Evolutionary conservation across 2,329 filamentous ascomycete species (phyloP), one percentile per base, ranked within the genome.

Genomic region (Aspergillus pseudoglaucus): DNA sequence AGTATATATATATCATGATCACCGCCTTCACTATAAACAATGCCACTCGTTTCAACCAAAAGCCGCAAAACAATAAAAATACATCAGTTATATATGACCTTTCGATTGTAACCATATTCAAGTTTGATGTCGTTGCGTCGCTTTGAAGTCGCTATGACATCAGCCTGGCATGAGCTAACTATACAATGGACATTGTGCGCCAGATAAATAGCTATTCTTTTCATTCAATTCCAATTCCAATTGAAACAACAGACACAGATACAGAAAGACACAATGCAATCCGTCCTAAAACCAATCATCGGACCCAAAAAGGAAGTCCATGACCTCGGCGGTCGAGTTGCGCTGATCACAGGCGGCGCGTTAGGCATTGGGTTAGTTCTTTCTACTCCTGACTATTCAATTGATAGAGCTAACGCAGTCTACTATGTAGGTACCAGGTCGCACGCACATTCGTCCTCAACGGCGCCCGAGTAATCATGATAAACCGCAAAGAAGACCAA

Each of bases 281-380:
- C 69, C 2, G 50, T 64, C 20, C 61, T 72, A 12, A 61, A 68
- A 27, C 65, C 62, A 5, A 53, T 67, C 25, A 53, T 70, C 35
- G 69, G 71, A 2, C 69, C 69, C 0, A 64, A 62, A 15, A 59
- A 63, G 30, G 53, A 69, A 8, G 63, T 69, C 0, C 58, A 66
- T 6, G 55, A 68, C 42, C 61, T 72, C 20, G 15, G 57, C 18
- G 69, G 67, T 10, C 60, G 66, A 14, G 62, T 69, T 8, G 70
- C 68, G 15, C 45, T 72, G 3, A 63, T 72, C 2, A 68, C 65
- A 0, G 70, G 70, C 5, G 67, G 69, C 20, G 66, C 69, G 6
- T 47, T 66, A 6, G 69, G 69, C 4, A 72, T 73, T 22, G 67
- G 15, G 52, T 47, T 3, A 32, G 18, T n/a, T 25, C 20, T 7